Base-by-base conservation (phyloP, 768 basidiomycete genomes). In the Lactifluus subvellereus region DNA sequence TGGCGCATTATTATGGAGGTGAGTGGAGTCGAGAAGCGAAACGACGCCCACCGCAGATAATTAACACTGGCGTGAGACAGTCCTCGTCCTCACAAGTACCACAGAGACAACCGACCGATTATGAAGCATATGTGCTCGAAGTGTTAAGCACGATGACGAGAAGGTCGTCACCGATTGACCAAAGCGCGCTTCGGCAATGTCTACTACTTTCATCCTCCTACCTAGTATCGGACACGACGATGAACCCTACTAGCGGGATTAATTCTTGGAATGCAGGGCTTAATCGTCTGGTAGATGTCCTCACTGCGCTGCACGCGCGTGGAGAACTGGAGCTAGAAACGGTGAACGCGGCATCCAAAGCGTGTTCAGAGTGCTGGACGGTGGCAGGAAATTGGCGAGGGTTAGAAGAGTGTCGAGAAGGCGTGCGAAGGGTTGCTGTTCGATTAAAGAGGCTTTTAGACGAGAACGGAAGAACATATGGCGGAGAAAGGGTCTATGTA, bases 281-380 rank as follows among this genome's bases (percentile, higher is more conserved):
- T 69, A 79, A 79, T 72, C 77, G 82, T 11, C 78, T 92, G 33
- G 83, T 89, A 33, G 90, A 92, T 67, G 76, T 91, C 56, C 75
- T 89, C 54, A 78, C 87, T 54, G 86, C 82, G n/a, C 80, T 93
- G 37, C 87, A 93, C 69, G 73, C 75, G 35, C 78, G 82, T 57
- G 76, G 78, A 27, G 87, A 89, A 65, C 80, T 92, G 47, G 87
- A 91, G 67, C 76, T 88, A n/a, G 88, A 87, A 66, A 91, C 91
- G 6, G 72, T 92, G 48, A 85, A 84, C 69, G 84, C 81, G 47
- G 88, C 88, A 7, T 85, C 84, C 54, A 82, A 79, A 69, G 78
- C 82, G 14, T 90, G 89, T 68, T 88, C 87, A 18, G 91, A 93
- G 71, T 90, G 89, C 71, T 93, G 90, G 90, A 84, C 79, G 16